Evolutionary conservation across 371 early-diverging fungal genomes (phyloP).

Genomic region (Apophysomyces sp.): DNA sequence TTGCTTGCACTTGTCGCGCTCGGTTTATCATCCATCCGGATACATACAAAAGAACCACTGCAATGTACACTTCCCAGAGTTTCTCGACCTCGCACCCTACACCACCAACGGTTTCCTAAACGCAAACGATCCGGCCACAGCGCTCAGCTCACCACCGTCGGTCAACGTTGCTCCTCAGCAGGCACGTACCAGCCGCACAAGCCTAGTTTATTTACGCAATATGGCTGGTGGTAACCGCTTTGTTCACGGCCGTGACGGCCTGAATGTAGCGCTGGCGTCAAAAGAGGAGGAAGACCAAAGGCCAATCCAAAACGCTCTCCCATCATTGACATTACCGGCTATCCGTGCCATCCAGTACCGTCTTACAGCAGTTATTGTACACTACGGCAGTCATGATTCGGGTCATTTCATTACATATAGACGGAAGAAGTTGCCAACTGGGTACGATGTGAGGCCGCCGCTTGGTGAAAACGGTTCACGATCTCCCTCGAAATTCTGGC

Average conservation of each 20-base stretch:
- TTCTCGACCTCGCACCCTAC: slow-evolving; percentile 65
- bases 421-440: slow-evolving; percentile 58
- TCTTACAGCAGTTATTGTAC: slow-evolving; percentile 84
- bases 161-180: slow-evolving; percentile 11
- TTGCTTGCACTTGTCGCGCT: slow-evolving; percentile 75
- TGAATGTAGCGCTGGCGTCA: slow-evolving; percentile 30
- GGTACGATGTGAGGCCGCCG: slow-evolving; percentile 44
- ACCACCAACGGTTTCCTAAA: slow-evolving; percentile 59
- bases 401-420: slow-evolving; percentile 87
- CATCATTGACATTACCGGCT: slow-evolving; percentile 36
- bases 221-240: slow-evolving; percentile 46
- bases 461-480: slow-evolving; percentile 31
- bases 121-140: slow-evolving; percentile 36
- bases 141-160: slow-evolving; percentile 35
- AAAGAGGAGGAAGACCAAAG: slow-evolving; percentile 25
- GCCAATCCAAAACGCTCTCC: slow-evolving; percentile 35
- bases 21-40: slow-evolving; percentile 66
- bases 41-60: slow-evolving; percentile 67
- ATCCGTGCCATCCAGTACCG: slow-evolving; percentile 57
- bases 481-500: slow-evolving; percentile 59
- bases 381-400: slow-evolving; percentile 67
- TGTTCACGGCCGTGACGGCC: slow-evolving; percentile 38
- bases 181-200: slow-evolving; percentile 36
- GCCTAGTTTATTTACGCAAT: slow-evolving; percentile 47
- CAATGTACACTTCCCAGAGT: slow-evolving; percentile 57